Base-by-base conservation (phyloP, 2,329 filamentous ascomycete genomes). In the Ophiostoma populinum region DNA sequence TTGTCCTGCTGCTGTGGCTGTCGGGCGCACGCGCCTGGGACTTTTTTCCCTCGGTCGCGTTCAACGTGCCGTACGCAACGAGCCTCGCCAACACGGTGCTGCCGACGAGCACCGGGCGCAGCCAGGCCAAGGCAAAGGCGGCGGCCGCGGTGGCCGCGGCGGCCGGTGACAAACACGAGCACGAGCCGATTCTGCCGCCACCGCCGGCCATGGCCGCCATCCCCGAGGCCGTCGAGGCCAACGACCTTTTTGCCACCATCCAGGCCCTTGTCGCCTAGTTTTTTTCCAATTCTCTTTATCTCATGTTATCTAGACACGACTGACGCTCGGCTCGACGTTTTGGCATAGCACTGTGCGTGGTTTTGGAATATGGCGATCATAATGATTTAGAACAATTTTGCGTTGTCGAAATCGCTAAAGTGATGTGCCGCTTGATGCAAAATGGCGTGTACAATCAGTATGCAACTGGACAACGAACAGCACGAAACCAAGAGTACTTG, bases 1-100 rank as follows among this genome's bases (percentile, higher is more conserved):
- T 36, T 7, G 44, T 45, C 24, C 38, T 45, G 12, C 29, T 44
- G 24, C 38, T 45, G 12, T 45, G 44, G 42, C 31, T 44, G 5
- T 43, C 39, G 1, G 42, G 41, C 7, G 40, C 40, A 6, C 38
- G 35, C 7, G 41, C 42, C 1, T 43, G 40, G 40, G 39, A 42
- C 36, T 37, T 41, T 2, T 37, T 43, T 24, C 40, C 44, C 11
- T 37, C 41, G 2, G 38, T 43, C 4, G 24, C 41, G 7, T 44
- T 45, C 26, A 45, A 42, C 33, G 36, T 45, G 32, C 39, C 43
- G 9, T 45, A 45, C 7, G 38, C 43, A 11, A 43, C 41, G 2
- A 45, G 43, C 26, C 37, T 44, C 12, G 31, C 39, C 37, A 34
- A 18, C n/a, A 32, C 41, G 16, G 32, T 32, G 6, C 38, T 31